Conservation (phyloP, 2,329 filamentous ascomycete species). For the Knufia fluminis region DNA sequence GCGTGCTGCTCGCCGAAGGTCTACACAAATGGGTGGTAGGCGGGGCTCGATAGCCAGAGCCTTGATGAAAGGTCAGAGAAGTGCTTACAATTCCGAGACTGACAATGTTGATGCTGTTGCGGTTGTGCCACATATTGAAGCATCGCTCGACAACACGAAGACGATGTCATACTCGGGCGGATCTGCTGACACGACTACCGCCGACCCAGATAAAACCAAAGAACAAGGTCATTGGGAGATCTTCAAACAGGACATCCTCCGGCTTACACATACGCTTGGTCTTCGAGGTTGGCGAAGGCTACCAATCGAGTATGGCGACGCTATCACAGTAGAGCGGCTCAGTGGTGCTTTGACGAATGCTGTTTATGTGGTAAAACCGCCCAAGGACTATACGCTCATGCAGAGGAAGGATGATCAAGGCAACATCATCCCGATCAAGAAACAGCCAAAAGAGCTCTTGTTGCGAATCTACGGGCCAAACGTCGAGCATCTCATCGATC, state of each 20-base stretch:
- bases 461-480: conserved; percentile 90
- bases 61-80: conserved; percentile 20
- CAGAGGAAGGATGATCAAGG: conserved; percentile 15
- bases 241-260: conserved; percentile 89
- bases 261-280: conserved; percentile 75
- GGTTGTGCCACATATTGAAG: conserved; percentile 77
- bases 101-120: conserved; percentile 71
- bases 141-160: conserved; percentile 78
- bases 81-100: conserved; percentile 64
- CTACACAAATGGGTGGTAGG: not conserved
- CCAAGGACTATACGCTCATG: conserved; percentile 33
- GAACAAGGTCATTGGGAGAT: conserved; percentile 68
- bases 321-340: conserved; percentile 39
- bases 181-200: conserved; percentile 35
- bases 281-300: conserved; percentile 88
- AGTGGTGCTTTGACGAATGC: conserved; percentile 94
- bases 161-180: conserved; percentile 67
- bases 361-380: conserved; percentile 86
- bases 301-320: conserved; percentile 39
- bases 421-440: conserved; percentile 14
- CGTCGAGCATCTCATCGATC: conserved; percentile 90
- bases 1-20: not conserved
- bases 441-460: conserved; percentile 58
- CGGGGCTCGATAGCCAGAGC: conserved; percentile 35
- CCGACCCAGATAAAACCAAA: conserved; percentile 47